Evolutionary conservation across 2,329 filamentous ascomycete genomes (phyloP).

Genomic region (Clonostachys sp.): DNA sequence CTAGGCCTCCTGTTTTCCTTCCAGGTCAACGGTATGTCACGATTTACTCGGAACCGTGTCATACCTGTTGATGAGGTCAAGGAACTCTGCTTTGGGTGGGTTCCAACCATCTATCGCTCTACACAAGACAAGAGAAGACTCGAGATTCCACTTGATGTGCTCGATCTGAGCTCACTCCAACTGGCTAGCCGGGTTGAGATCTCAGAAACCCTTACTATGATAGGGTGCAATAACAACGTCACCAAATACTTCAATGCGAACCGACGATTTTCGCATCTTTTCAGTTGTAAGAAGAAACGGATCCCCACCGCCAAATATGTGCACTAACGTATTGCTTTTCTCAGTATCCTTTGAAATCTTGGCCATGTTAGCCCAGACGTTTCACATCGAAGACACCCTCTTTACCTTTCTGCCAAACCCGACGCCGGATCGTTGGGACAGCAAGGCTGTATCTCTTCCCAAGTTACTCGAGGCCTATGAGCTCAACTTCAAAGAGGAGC

Average conservation of each 20-base stretch:
- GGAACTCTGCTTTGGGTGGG: slow-evolving; percentile 49
- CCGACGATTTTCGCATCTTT: slow-evolving; percentile 38
- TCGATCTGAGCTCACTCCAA: slow-evolving; percentile 36
- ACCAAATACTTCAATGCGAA: slow-evolving; percentile 31
- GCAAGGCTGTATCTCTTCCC: slow-evolving; percentile 36
- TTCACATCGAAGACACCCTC: slow-evolving; percentile 42
- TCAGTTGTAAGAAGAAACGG: slow-evolving; percentile 32
- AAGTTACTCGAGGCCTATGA: slow-evolving; percentile 34
- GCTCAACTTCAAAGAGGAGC: slow-evolving; percentile 12
- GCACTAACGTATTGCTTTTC: not conserved
- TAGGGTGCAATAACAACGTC: slow-evolving; percentile 50
- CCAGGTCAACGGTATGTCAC: slow-evolving; percentile 40
- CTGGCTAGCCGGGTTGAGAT: slow-evolving; percentile 46
- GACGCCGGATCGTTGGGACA: slow-evolving; percentile 49
- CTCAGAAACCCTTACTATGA: slow-evolving; percentile 42
- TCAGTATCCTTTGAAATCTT: slow-evolving; percentile 53
- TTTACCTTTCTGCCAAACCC: slow-evolving; percentile 55
- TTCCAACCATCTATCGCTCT: slow-evolving; percentile 47
- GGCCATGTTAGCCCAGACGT: slow-evolving; percentile 48
- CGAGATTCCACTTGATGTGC: slow-evolving; percentile 26
- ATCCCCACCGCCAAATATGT: not conserved
- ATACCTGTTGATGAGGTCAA: slow-evolving; percentile 50
- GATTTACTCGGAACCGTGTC: slow-evolving; percentile 43
- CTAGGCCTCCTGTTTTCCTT: slow-evolving; percentile 52
- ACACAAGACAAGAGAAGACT: slow-evolving; percentile 31